phyloP scores from a whole-genome alignment of 768 basidiomycete species.

The Auricularia sp. region DNA sequence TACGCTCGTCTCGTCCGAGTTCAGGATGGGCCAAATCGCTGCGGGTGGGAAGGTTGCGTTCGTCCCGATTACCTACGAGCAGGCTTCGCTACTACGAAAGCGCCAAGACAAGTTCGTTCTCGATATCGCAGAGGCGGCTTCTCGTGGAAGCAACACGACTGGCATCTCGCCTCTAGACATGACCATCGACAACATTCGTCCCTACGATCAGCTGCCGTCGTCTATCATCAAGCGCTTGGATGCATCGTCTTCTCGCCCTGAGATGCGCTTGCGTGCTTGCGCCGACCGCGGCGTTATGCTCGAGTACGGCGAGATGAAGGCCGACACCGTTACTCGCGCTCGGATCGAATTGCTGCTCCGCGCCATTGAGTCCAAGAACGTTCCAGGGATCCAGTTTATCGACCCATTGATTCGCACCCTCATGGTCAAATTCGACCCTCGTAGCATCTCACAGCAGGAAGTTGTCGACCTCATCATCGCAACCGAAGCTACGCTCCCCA shows the following conservation, averaged over 20 bases:
- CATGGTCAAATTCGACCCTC: too few relatives aligned
- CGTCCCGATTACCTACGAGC: conserved; percentile 39
- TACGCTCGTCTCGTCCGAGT: conserved; percentile 44
- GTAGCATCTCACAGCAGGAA: too few relatives aligned
- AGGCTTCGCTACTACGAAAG: conserved; percentile 22
- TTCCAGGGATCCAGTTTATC: too few relatives aligned
- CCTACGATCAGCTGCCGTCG: too few relatives aligned
- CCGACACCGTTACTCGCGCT: conserved; percentile 44
- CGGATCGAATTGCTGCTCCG: conserved; percentile 47
- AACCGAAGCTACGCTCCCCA: too few relatives aligned
- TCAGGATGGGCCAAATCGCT: conserved; percentile 57
- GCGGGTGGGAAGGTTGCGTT: conserved; percentile 27
- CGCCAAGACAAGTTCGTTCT: too few relatives aligned
- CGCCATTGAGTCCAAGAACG: conserved; percentile 17
- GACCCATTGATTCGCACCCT: too few relatives aligned
- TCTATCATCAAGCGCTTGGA: conserved; percentile 1
- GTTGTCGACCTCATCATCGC: too few relatives aligned
- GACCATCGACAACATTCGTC: too few relatives aligned
- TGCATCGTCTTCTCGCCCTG: conserved; percentile 22
- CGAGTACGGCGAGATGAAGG: conserved; percentile 46
- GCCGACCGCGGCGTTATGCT: conserved; percentile 48
- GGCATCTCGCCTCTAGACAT: too few relatives aligned
- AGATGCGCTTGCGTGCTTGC: conserved; percentile 23
- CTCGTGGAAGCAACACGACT: too few relatives aligned
- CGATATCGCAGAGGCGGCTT: too few relatives aligned